Percentiles rank a stretch among this genome's conserved stretches.
These are phyloP conservation scores for Aspergillus thermomutatus DNA, from an alignment of 2,329 filamentous ascomycete genomes.

Conservation along the genomic window DNA sequence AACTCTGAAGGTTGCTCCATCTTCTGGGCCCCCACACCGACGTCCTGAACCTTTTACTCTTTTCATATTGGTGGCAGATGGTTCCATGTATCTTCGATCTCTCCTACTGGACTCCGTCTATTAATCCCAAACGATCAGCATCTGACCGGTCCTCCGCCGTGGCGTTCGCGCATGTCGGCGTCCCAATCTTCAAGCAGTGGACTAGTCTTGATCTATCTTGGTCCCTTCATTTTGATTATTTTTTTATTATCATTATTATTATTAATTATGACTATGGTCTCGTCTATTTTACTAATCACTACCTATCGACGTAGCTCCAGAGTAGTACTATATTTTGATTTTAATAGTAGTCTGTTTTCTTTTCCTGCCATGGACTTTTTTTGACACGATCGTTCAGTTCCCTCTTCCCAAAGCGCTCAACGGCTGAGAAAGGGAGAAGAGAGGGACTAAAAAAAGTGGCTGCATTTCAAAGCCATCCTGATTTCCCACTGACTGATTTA, in stretches of 20 bases:
- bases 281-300: not conserved
- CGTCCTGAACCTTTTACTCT: not conserved
- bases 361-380: no score
- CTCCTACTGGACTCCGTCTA: not conserved
- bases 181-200: slow-evolving; percentile 3
- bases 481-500: slow-evolving; percentile 5
- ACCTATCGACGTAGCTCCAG: not conserved
- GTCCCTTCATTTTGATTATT: slow-evolving; percentile 1
- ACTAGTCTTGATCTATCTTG: slow-evolving; percentile 5
- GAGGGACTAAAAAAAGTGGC: slow-evolving; percentile 1
- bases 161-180: slow-evolving; percentile 15
- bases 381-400: not conserved
- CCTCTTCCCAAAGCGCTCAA: not conserved
- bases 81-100: not conserved
- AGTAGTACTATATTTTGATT: not conserved
- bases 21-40: not conserved
- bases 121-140: slow-evolving; percentile 8
- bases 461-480: slow-evolving; percentile 2
- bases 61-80: not conserved
- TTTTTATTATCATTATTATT: slow-evolving; percentile 4
- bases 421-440: not conserved
- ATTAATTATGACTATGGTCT: slow-evolving; percentile 3
- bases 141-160: slow-evolving; percentile 15
- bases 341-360: not conserved
- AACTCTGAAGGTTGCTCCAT: not conserved